Base-by-base conservation (phyloP, 208 protist genomes). In the Crithidia acanthocephali region DNA sequence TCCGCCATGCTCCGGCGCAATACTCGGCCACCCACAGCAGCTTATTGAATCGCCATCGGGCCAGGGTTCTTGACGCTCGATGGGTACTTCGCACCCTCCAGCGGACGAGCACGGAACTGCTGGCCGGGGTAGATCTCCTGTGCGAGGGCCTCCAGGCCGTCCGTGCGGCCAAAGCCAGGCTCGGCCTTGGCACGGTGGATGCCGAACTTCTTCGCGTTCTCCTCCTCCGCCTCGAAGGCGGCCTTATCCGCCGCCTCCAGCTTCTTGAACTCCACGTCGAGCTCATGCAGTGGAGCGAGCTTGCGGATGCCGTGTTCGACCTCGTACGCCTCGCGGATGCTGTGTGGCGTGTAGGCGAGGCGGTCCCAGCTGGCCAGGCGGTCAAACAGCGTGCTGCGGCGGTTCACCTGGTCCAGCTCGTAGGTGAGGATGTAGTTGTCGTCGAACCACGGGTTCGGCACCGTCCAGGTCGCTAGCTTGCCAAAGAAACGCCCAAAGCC, bases 81-180 rank as follows among this genome's bases (percentile, higher is more conserved):
- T 22, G 90, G 90, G 76, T 97, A 97, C 76, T 91, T 92, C 45
- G 92, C 92, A n/a, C 84, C 90, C 59, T 95, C 84, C 50, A 97
- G 72, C 28, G 92, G 92, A 40, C 80, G 73, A 25, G 90, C 87
- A 68, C 92, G 92, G 83, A 97, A 97, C 69, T 97, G 92, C 75
- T 97, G 92, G 64, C 90, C 92, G 7, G 92, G 92, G 80, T 97
- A 97, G 42, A 97, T 97, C 59, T 97, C 92, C 74, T 97, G 92
- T 20, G 90, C 92, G 30, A 97, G 87, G 7, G 87, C 85, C 79
- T 97, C 92, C 47, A 97, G 81, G 64, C 92, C 92, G 70, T 97
- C 92, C 4, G 79, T 87, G 65, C 90, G 92, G 67, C 92, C 92
- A 72, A 95, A 97, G 59, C 92, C 92, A 27, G 92, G 92, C 79